Percentiles rank a stretch among this genome's conserved stretches.
Evolutionary conservation across 495 filamentous ascomycete species (phyloP).

Genomic region (Penicillium paradoxum): DNA sequence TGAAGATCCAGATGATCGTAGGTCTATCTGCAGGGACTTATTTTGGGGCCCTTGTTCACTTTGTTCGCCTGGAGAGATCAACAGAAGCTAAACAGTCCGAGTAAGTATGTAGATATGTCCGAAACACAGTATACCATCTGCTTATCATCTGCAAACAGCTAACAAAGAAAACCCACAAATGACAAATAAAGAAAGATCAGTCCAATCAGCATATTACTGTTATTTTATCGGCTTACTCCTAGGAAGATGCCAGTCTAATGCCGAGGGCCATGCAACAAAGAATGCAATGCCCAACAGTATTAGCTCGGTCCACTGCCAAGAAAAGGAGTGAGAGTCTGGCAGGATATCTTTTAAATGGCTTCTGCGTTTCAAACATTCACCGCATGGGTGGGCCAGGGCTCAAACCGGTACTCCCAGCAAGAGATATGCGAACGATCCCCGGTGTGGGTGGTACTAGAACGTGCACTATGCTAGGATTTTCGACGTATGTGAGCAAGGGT

Average conservation of each 20-base stretch:
- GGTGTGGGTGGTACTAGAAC: neutral
- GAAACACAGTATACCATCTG: constrained; percentile 4
- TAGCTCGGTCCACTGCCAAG: constrained; percentile 1
- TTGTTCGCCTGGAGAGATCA: neutral
- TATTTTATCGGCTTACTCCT: neutral
- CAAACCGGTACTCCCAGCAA: neutral
- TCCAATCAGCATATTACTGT: neutral
- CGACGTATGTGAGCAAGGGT: neutral
- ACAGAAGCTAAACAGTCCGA: neutral
- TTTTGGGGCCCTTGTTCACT: neutral
- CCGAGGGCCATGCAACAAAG: neutral
- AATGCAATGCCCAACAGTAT: neutral
- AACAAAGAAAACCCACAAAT: neutral
- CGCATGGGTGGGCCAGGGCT: neutral
- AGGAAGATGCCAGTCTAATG: neutral
- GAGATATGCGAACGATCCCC: constrained; percentile 1
- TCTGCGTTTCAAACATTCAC: neutral
- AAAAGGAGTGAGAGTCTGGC: neutral
- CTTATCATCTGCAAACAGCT: neutral
- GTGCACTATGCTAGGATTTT: neutral
- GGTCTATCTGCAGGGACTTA: neutral
- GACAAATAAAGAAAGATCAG: neutral
- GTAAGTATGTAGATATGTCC: neutral
- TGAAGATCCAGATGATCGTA: constrained; percentile 1
- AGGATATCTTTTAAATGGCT: constrained; percentile 4